These are phyloP conservation scores for Yarrowia keelungensis DNA, from an alignment of 805 yeast species.

Conservation along the genomic window DNA sequence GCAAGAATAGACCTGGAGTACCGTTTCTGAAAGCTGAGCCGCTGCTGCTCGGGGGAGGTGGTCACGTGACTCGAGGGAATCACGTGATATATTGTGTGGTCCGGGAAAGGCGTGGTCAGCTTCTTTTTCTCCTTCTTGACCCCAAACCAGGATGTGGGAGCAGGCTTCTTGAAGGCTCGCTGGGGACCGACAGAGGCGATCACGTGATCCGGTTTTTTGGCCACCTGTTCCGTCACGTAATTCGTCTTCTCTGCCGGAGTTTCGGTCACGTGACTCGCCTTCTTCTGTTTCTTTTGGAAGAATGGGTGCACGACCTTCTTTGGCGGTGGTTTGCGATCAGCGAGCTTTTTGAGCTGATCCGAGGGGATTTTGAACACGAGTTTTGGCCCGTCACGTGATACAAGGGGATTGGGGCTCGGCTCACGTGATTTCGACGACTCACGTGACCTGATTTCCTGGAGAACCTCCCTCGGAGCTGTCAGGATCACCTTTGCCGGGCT, in stretches of 20 bases:
- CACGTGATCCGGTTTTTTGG: background rate
- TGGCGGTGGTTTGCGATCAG: slow-evolving; percentile 16
- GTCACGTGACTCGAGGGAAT: background rate
- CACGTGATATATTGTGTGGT: background rate
- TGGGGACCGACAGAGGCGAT: background rate
- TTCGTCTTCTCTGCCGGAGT: background rate
- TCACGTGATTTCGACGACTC: background rate
- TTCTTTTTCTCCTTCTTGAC: slow-evolving; percentile 13
- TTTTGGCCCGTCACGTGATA: background rate
- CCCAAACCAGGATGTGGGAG: background rate
- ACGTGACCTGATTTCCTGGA: background rate
- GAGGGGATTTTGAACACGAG: slow-evolving; percentile 4
- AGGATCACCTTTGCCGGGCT: no score
- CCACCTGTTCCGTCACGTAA: background rate
- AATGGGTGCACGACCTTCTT: slow-evolving; percentile 29
- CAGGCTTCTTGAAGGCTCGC: background rate
- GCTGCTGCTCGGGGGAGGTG: background rate
- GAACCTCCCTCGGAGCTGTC: background rate
- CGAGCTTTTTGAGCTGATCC: slow-evolving; percentile 9
- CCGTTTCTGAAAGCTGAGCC: background rate
- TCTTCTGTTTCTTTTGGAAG: slow-evolving; percentile 28
- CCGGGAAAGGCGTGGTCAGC: background rate
- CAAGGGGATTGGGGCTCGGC: background rate
- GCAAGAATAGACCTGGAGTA: background rate
- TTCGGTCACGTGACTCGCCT: background rate